Percentiles rank a stretch among this genome's conserved stretches.
phyloP scores from a whole-genome alignment of 2,329 filamentous ascomycete genomes.

The Periconia sp. region DNA sequence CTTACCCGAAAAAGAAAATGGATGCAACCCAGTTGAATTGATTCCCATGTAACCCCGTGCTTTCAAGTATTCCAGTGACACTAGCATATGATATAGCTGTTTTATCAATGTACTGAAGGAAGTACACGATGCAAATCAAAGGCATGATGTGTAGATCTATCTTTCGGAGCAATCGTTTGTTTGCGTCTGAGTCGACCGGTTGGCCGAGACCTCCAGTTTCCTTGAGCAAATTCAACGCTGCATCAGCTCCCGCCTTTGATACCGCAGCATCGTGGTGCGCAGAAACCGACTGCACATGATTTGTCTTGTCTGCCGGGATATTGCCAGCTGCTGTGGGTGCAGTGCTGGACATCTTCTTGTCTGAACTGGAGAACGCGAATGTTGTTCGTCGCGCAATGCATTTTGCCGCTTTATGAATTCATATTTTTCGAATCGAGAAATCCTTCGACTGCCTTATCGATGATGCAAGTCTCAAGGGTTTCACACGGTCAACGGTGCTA shows the following conservation, averaged over 20 bases:
- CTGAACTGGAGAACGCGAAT: too few relatives aligned
- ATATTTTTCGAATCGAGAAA: too few relatives aligned
- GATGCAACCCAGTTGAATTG: constrained; percentile 52
- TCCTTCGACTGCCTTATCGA: too few relatives aligned
- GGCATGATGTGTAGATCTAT: constrained; percentile 17
- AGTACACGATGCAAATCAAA: constrained; percentile 15
- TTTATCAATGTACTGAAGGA: constrained; percentile 18
- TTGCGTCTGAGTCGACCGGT: constrained; percentile 10
- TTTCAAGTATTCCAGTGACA: constrained; percentile 30
- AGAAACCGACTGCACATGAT: too few relatives aligned
- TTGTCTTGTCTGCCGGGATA: too few relatives aligned
- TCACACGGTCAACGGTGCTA: too few relatives aligned
- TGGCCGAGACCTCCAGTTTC: constrained; percentile 9
- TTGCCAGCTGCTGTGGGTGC: too few relatives aligned
- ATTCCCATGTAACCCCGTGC: constrained; percentile 47
- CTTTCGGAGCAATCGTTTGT: constrained; percentile 10
- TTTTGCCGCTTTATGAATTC: too few relatives aligned
- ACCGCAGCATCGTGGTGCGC: too few relatives aligned
- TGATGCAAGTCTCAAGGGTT: too few relatives aligned
- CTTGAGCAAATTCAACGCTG: constrained; percentile 16
- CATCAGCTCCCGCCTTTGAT: constrained; percentile 12
- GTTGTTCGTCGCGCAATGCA: too few relatives aligned
- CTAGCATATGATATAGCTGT: constrained; percentile 28
- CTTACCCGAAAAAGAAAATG: constrained; percentile 55
- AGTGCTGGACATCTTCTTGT: too few relatives aligned